phyloP scores from a whole-genome alignment of 1,139 yeast genomes.

The Sugiyamaella pinicola region DNA sequence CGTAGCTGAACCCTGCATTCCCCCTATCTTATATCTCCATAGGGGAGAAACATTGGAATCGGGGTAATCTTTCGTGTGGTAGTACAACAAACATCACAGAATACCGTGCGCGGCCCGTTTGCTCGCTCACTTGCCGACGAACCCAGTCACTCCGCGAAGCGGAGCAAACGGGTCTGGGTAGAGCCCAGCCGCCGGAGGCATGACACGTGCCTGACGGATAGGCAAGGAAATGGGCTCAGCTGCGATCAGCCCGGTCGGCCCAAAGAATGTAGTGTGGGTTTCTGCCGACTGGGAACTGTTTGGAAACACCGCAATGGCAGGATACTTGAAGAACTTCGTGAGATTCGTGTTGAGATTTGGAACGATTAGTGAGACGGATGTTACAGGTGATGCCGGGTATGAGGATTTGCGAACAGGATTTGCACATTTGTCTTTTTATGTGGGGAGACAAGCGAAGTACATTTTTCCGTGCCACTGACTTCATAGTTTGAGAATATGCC shows the following conservation, averaged over 20 bases:
- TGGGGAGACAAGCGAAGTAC: conserved; percentile 63
- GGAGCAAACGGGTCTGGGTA: too few relatives aligned
- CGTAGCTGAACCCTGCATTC: too few relatives aligned
- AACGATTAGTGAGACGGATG: conserved; percentile 38
- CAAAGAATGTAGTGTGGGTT: conserved; percentile 41
- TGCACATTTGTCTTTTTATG: conserved; percentile 64
- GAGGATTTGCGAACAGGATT: conserved; percentile 54
- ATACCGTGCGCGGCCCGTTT: too few relatives aligned
- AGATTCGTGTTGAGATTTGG: conserved; percentile 35
- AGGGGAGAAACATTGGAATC: too few relatives aligned
- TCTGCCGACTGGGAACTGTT: conserved; percentile 47
- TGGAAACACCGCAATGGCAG: conserved; percentile 45
- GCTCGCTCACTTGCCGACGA: too few relatives aligned
- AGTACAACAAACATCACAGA: too few relatives aligned
- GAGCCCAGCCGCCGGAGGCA: too few relatives aligned
- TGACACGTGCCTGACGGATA: too few relatives aligned
- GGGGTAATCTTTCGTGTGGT: too few relatives aligned
- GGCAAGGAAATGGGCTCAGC: too few relatives aligned
- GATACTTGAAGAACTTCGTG: conserved; percentile 38
- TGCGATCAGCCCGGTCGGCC: conserved; percentile 20
- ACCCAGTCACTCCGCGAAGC: too few relatives aligned
- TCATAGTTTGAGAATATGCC: conserved; percentile 45
- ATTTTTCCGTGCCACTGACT: conserved; percentile 59
- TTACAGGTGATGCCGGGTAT: conserved; percentile 52
- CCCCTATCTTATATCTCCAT: too few relatives aligned